phyloP scores from a whole-genome alignment of 108 stramenopile genomes.

The Skeletonema menzelii region DNA sequence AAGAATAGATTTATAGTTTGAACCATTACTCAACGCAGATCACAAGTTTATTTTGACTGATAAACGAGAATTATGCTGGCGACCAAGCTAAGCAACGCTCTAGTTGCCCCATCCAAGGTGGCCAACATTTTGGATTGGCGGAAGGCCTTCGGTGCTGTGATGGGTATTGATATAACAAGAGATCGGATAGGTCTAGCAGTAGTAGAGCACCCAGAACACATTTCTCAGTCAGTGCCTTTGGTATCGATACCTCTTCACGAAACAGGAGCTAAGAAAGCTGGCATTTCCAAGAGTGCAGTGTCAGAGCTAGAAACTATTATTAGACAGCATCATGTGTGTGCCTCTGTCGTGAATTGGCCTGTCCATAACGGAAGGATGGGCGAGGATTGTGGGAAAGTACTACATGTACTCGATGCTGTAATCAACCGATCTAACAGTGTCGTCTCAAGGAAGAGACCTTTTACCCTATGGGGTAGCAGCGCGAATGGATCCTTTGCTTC shows the following conservation, averaged over 20 bases:
- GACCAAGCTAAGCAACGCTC: slow-evolving; percentile 35
- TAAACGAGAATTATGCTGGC: slow-evolving; percentile 25
- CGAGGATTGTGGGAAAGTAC: slow-evolving; percentile 44
- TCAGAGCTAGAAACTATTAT: slow-evolving; percentile 37
- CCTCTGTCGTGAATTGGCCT: slow-evolving; percentile 48
- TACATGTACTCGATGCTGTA: slow-evolving; percentile 38
- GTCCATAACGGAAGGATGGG: slow-evolving; percentile 42
- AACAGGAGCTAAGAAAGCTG: slow-evolving; percentile 4
- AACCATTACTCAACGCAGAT: neutral
- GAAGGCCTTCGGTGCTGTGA: slow-evolving; percentile 33
- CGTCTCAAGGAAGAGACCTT: slow-evolving; percentile 37
- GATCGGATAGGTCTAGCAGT: slow-evolving; percentile 45
- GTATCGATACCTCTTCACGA: slow-evolving; percentile 19
- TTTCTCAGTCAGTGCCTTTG: slow-evolving; percentile 10
- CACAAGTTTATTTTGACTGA: neutral
- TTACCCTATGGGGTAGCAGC: slow-evolving; percentile 31
- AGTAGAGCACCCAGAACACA: slow-evolving; percentile 33
- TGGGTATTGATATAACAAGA: slow-evolving; percentile 34
- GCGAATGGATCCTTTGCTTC: slow-evolving; percentile 10
- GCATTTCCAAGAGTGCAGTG: slow-evolving; percentile 15
- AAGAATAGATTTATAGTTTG: neutral
- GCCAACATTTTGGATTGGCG: slow-evolving; percentile 42
- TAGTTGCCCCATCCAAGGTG: slow-evolving; percentile 42
- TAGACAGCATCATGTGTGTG: slow-evolving; percentile 36
- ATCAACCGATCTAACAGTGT: slow-evolving; percentile 38